Conservation (phyloP, 768 basidiomycete genomes). For the Brasilioporus rufonigricans region DNA sequence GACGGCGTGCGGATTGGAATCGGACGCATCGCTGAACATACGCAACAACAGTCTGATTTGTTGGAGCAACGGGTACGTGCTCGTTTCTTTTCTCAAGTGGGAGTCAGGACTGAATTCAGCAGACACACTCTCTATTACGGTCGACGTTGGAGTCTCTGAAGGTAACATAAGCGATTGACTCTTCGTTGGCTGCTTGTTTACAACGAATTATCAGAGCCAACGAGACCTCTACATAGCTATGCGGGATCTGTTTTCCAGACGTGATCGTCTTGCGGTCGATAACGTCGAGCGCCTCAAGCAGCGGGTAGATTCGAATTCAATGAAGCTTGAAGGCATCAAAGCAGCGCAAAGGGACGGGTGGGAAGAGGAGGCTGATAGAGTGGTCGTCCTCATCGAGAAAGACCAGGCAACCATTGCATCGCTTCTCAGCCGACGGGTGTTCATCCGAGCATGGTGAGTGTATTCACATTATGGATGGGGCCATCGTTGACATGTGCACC, state of each 20-base stretch:
- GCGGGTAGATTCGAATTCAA: slow-evolving; percentile 71
- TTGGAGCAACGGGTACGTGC: slow-evolving; percentile 67
- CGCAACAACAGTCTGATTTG: slow-evolving; percentile 69
- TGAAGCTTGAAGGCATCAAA: slow-evolving; percentile 75
- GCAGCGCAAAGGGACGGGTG: slow-evolving; percentile 74
- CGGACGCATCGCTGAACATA: slow-evolving; percentile 60
- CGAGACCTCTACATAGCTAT: slow-evolving; percentile 86
- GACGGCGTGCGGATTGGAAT: slow-evolving; percentile 79
- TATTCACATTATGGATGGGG: not conserved
- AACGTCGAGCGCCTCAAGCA: slow-evolving; percentile 87
- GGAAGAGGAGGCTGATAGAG: slow-evolving; percentile 81
- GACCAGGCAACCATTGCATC: slow-evolving; percentile 81
- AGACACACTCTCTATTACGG: slow-evolving; percentile 65
- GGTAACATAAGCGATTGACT: slow-evolving; percentile 36
- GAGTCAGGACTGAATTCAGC: slow-evolving; percentile 3
- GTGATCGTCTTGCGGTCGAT: slow-evolving; percentile 87
- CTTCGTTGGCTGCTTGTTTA: slow-evolving; percentile 11
- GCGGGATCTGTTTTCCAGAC: slow-evolving; percentile 81
- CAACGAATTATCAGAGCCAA: slow-evolving; percentile 48
- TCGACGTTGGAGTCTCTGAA: slow-evolving; percentile 77
- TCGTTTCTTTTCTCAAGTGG: not conserved
- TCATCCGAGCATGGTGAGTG: slow-evolving; percentile 80
- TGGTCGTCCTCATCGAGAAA: slow-evolving; percentile 70
- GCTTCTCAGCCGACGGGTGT: slow-evolving; percentile 75
- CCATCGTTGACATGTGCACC: slow-evolving; percentile 5